phyloP scores from a whole-genome alignment of 208 protist species.

The Leishmania gerbilli region DNA sequence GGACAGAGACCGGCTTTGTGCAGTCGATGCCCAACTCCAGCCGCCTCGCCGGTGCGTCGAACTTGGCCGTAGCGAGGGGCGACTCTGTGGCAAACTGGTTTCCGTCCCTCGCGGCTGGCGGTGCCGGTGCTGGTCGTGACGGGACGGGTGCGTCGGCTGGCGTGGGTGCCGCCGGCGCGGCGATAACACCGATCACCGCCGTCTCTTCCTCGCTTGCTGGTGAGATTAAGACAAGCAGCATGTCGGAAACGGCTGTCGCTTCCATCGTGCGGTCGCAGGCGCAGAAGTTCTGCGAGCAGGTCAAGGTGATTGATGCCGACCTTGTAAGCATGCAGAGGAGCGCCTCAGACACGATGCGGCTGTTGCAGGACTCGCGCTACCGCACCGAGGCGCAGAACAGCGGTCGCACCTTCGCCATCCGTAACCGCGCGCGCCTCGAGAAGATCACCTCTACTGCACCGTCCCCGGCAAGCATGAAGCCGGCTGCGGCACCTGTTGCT shows the following conservation, averaged over 20 bases:
- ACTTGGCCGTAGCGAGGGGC: constrained; percentile 33
- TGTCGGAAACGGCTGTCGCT: constrained; percentile 68
- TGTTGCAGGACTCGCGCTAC: constrained; percentile 77
- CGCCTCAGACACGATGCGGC: constrained; percentile 69
- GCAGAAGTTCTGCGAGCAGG: constrained; percentile 75
- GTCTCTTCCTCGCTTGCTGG: constrained; percentile 84
- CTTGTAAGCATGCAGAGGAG: constrained; percentile 75
- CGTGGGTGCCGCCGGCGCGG: constrained; percentile 11
- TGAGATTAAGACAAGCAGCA: constrained; percentile 64
- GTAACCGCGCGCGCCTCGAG: constrained; percentile 73
- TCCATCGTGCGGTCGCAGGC: constrained; percentile 69
- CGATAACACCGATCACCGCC: constrained; percentile 53
- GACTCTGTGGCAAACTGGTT: constrained; percentile 76
- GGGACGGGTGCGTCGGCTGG: constrained; percentile 14
- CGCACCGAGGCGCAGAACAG: constrained; percentile 72
- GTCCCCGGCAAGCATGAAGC: constrained; percentile 19
- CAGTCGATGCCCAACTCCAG: constrained; percentile 75
- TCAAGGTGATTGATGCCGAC: constrained; percentile 63
- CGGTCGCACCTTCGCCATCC: constrained; percentile 76
- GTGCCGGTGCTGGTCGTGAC: constrained; percentile 15
- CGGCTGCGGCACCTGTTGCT: neutral
- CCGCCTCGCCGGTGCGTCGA: constrained; percentile 71
- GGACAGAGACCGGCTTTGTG: constrained; percentile 70
- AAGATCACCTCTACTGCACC: constrained; percentile 23
- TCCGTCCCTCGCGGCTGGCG: constrained; percentile 28